phyloP scores from a whole-genome alignment of 352 stramenopile species.

The Phytopythium oedochilum region DNA sequence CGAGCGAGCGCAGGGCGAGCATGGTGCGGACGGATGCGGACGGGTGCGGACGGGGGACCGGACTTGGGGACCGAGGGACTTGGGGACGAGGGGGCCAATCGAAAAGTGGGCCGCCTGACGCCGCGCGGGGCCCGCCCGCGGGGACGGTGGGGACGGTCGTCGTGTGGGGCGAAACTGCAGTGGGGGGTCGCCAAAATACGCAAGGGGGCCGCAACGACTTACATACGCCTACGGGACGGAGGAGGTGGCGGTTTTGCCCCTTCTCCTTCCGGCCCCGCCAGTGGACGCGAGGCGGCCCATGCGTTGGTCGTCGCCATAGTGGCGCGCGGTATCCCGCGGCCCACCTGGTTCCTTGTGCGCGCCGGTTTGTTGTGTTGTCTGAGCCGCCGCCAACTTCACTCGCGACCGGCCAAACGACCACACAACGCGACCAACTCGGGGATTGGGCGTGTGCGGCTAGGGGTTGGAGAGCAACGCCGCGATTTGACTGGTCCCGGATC shows the following conservation, averaged over 20 bases:
- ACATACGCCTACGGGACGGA: background rate
- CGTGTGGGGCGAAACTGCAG: background rate
- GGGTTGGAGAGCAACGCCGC: background rate
- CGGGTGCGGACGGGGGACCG: background rate
- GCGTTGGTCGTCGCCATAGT: conserved; percentile 6
- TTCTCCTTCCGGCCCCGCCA: too few relatives aligned
- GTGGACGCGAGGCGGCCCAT: conserved; percentile 6
- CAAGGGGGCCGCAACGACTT: too few relatives aligned
- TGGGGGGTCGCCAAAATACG: conserved; percentile 1
- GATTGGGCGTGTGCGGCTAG: conserved; percentile 1
- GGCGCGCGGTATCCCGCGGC: background rate
- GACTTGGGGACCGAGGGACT: background rate
- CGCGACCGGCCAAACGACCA: background rate
- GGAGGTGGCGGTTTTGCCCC: background rate
- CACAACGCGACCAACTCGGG: conserved; percentile 4
- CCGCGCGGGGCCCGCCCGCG: too few relatives aligned
- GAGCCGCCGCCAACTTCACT: background rate
- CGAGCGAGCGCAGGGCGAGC: background rate
- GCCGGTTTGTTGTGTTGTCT: conserved; percentile 1
- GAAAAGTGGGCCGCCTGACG: conserved; percentile 1
- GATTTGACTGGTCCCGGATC: too few relatives aligned
- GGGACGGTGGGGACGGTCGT: background rate
- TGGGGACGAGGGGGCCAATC: background rate
- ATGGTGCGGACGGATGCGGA: background rate
- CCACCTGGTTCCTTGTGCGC: conserved; percentile 1